These are phyloP conservation scores for Cadophora sp. DNA, from an alignment of 2,329 filamentous ascomycete species.

Conservation along the genomic window DNA sequence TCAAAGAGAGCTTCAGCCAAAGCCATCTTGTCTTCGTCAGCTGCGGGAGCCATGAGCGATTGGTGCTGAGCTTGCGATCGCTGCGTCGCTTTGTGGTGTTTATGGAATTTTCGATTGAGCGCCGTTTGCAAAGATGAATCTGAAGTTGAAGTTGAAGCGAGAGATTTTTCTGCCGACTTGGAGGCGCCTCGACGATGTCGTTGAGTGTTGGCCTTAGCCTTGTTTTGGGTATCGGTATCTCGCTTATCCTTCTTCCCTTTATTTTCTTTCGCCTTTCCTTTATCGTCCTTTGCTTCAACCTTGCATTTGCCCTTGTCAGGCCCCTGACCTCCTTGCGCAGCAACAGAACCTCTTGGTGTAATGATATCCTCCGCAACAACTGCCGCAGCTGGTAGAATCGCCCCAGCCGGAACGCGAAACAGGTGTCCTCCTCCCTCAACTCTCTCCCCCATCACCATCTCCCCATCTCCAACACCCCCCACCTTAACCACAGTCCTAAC, in stretches of 20 bases:
- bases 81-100: neutral
- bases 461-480: neutral
- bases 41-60: neutral
- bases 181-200: neutral
- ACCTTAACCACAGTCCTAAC: slow-evolving; percentile 8
- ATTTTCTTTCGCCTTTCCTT: neutral
- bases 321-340: neutral
- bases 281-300: neutral
- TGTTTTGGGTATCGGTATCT: neutral
- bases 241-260: neutral
- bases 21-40: neutral
- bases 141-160: neutral
- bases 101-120: neutral
- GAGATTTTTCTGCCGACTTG: neutral
- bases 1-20: neutral
- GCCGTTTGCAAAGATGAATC: neutral
- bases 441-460: neutral
- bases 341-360: neutral
- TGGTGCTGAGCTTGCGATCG: neutral
- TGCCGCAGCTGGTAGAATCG: neutral
- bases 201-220: neutral
- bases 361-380: neutral
- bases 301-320: neutral
- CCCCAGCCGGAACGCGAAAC: neutral
- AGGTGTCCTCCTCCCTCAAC: neutral